phyloP scores from a whole-genome alignment of 768 basidiomycete genomes.

The Boletus insuetus region DNA sequence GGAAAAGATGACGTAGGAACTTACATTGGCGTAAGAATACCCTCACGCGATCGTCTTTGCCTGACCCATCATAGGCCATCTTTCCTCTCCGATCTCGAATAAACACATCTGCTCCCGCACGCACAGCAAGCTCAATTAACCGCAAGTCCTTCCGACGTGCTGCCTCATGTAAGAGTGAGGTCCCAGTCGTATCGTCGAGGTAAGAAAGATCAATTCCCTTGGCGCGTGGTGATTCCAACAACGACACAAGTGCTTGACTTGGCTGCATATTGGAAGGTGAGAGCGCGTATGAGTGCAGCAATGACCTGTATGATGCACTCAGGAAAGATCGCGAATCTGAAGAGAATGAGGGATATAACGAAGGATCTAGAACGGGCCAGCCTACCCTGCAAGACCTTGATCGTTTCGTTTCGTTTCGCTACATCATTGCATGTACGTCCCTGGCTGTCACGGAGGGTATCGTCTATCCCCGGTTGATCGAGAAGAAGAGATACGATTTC shows the following conservation, averaged over 20 bases:
- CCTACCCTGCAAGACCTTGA: constrained; percentile 68
- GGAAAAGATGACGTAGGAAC: constrained; percentile 26
- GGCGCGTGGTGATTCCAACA: constrained; percentile 68
- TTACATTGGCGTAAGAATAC: constrained; percentile 82
- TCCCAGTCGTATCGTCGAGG: constrained; percentile 75
- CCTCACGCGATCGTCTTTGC: constrained; percentile 77
- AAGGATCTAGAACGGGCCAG: neutral
- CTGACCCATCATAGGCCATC: constrained; percentile 62
- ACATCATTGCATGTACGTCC: constrained; percentile 72
- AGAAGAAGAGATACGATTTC: constrained; percentile 76
- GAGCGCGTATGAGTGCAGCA: constrained; percentile 70
- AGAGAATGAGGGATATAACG: constrained; percentile 3
- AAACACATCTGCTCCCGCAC: constrained; percentile 88
- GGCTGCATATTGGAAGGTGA: constrained; percentile 47
- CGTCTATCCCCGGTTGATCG: constrained; percentile 78
- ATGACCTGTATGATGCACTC: constrained; percentile 70
- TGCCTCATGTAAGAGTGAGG: constrained; percentile 83
- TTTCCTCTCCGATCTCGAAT: constrained; percentile 75
- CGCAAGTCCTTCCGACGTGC: constrained; percentile 76
- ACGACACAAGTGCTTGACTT: constrained; percentile 44
- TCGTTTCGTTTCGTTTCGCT: constrained; percentile 64
- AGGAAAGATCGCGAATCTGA: constrained; percentile 76
- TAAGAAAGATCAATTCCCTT: constrained; percentile 74
- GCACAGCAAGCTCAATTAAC: constrained; percentile 79
- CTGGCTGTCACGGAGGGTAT: constrained; percentile 63